Evolutionary conservation across 2,329 filamentous ascomycete genomes (phyloP), one percentile per base, ranked within the genome.

Genomic region (Triangularia verruculosa): DNA sequence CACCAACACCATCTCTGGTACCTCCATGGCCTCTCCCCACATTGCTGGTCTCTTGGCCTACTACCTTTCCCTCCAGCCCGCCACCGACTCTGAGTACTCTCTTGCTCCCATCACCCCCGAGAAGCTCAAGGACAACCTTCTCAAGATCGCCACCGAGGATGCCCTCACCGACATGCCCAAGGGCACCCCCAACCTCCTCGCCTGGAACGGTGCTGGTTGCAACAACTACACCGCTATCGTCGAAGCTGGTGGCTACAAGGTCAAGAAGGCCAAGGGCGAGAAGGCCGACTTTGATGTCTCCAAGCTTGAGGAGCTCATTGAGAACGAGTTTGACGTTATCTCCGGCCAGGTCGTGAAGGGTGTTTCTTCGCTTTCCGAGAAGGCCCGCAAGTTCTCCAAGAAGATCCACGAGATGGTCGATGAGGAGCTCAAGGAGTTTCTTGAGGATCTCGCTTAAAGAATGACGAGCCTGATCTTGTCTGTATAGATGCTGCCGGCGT

Each of bases 1-100:
- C 74, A 87, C 92, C 83, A 99, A 99, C 89, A 97, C 92, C 81
- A 99, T 99, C 83, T 98, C 94, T 51, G 95, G 95, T 78, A 99
- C 95, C 70, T 99, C 95, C 61, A 99, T 99, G 95, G 95, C 95
- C 67, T 98, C 95, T 67, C 95, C 95, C 72, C 95, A 99, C 80
- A 90, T 99, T 76, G 90, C 89, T 76, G 95, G 95, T 86, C 92
- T 99, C 68, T 84, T 98, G 73, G 95, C 95, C 81, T 99, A 99
- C 86, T 91, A 96, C 81, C 89, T 99, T 66, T 99, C 95, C 69
- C 92, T 99, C 63, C 93, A 98, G 82, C 95, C 95, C 57, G 82
- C 90, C 69, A 85, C 86, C 73, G 92, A 96, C 80, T 99, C 96
- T 51, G 93, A 92, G 75, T 99, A 92, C 76, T 90, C 93, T 68